A percentile compares a stretch with the other conserved stretches of the same genome.
These are phyloP conservation scores for Polyplosphaeria fusca DNA, from an alignment of 495 filamentous ascomycete species.

Conservation along the genomic window DNA sequence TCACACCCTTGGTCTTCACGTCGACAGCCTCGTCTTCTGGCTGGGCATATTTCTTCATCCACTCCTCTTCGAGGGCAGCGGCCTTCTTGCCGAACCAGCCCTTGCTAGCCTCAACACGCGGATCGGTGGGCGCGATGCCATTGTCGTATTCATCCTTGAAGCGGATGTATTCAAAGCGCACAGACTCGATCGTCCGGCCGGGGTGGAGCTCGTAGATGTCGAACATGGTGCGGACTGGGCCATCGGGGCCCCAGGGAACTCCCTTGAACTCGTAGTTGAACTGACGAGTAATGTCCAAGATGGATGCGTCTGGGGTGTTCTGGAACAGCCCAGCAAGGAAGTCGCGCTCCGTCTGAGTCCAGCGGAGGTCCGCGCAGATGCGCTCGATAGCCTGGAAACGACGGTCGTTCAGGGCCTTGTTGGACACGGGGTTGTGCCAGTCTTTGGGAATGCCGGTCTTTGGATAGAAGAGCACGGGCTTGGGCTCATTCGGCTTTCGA, in stretches of 20 bases:
- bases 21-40: neutral
- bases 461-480: neutral
- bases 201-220: neutral
- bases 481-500: too few relatives aligned
- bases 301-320: slow-evolving; percentile 13
- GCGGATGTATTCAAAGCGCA: slow-evolving; percentile 11
- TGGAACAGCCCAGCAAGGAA: slow-evolving; percentile 1
- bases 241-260: too few relatives aligned
- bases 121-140: neutral
- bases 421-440: slow-evolving; percentile 6
- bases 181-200: slow-evolving; percentile 16
- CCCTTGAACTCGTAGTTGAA: slow-evolving; percentile 16
- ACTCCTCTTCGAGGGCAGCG: neutral
- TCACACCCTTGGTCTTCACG: neutral
- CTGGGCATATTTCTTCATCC: neutral
- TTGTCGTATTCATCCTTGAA: slow-evolving; percentile 10
- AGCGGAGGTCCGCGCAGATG: slow-evolving; percentile 4
- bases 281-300: slow-evolving; percentile 19
- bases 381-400: slow-evolving; percentile 4
- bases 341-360: slow-evolving; percentile 10
- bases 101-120: neutral
- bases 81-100: neutral
- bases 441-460: slow-evolving; percentile 8
- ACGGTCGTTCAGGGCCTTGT: slow-evolving; percentile 15
- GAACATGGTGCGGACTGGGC: neutral